Evolutionary conservation across 2,329 filamentous ascomycete genomes (phyloP).

Genomic region (Orbilia blumenaviensis): DNA sequence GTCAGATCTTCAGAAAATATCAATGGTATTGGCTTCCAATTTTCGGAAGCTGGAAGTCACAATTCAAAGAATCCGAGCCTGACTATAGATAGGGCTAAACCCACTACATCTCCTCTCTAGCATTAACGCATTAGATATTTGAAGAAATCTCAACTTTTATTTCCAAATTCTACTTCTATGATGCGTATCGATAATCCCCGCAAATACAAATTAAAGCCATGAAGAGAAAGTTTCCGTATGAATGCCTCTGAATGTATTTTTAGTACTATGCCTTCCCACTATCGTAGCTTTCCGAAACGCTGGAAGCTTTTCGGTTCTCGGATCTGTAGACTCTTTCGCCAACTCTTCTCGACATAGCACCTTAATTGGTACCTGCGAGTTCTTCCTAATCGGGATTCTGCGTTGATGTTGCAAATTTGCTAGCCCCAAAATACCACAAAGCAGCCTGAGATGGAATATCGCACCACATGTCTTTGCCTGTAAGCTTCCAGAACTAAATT

Average conservation of each 20-base stretch:
- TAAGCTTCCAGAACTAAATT: not conserved
- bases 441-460: not conserved
- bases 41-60: not conserved
- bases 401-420: conserved; percentile 36
- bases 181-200: too few relatives aligned
- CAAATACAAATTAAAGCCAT: not conserved
- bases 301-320: not conserved
- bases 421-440: not conserved
- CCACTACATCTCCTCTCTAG: too few relatives aligned
- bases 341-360: not conserved
- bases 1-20: not conserved
- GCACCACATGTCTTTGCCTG: not conserved
- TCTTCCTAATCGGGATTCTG: conserved; percentile 18
- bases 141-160: too few relatives aligned
- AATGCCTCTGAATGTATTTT: not conserved
- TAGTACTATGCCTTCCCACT: not conserved
- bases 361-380: not conserved
- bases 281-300: not conserved
- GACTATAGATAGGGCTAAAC: too few relatives aligned
- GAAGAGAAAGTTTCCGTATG: not conserved
- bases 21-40: not conserved
- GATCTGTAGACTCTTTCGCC: not conserved
- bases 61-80: too few relatives aligned
- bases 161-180: too few relatives aligned
- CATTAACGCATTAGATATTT: not conserved